Evolutionary conservation across 306 rosid genomes (phyloP), one percentile per base, ranked within the genome.

Genomic region (Pterocarpus santalinus): DNA sequence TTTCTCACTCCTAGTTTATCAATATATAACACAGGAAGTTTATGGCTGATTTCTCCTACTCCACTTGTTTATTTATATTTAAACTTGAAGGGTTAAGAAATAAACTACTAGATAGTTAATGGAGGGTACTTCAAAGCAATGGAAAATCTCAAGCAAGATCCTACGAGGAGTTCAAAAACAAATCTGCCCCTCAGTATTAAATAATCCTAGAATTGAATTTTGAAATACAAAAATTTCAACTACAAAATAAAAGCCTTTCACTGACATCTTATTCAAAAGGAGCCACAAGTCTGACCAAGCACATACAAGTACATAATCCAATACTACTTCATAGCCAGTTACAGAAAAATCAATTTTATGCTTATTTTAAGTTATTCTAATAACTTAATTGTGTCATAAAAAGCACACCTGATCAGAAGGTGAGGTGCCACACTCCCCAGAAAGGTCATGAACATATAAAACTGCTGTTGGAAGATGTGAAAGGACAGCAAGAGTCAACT

Each of bases 351-450:
- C 32, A 47, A 41, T 69, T 65, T 68, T 61, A 55, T 7, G 39
- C 38, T 56, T 32, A 13, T 51, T 65, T 65, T 39, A 35, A 68
- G 47, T 65, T 79, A 74, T 61, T 83, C 47, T 66, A 83, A 56
- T 14, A 75, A 79, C 49, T 35, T 49, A 79, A 58, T 47, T 83
- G 69, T 60, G 69, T 60, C 55, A 68, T 39, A 68, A 64, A 77
- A 81, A 78, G 47, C 84, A 87, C 84, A 95, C 99, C 98, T 95
- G 99, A 86, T 90, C 99, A 33, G 94, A 87, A 76, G 99, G 93
- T 65, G 99, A 93, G 79, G 89, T 95, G 55, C 99, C 98, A 85
- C 99, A 93, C 78, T 93, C 98, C 62, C 99, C 99, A 14, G 28
- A 22, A 72, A 95, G 97, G 85, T 95, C 98, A 73, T 95, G 98